These are phyloP conservation scores for Epichloe hybrida DNA, from an alignment of 2,329 filamentous ascomycete genomes.

Conservation along the genomic window DNA sequence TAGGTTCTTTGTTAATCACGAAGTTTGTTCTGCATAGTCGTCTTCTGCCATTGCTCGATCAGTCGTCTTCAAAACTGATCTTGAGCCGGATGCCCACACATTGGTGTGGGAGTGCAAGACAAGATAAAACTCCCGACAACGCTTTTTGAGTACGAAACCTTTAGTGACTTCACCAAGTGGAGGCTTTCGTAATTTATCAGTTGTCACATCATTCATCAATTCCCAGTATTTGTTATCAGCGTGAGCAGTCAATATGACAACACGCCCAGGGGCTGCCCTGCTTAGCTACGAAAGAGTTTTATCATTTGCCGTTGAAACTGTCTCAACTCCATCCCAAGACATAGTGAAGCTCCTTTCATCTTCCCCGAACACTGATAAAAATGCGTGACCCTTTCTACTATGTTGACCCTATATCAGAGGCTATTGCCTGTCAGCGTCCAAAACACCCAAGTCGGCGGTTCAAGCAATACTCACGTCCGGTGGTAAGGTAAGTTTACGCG, in stretches of 20 bases:
- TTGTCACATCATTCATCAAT: slow-evolving; percentile 32
- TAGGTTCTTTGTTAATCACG: background rate
- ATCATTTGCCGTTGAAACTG: background rate
- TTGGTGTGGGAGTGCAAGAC: slow-evolving; percentile 30
- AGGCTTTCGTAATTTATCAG: slow-evolving; percentile 45
- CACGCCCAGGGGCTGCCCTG: background rate
- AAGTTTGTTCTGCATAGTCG: slow-evolving; percentile 11
- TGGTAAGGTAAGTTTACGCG: slow-evolving; percentile 13
- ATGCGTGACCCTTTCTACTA: background rate
- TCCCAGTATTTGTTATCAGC: background rate
- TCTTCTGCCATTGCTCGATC: slow-evolving; percentile 47
- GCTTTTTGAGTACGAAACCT: slow-evolving; percentile 47
- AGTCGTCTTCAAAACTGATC: slow-evolving; percentile 31
- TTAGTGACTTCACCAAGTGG: slow-evolving; percentile 27
- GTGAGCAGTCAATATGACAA: background rate
- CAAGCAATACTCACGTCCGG: slow-evolving; percentile 8
- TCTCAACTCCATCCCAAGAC: background rate
- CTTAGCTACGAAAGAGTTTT: background rate
- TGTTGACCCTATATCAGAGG: background rate
- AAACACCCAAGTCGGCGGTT: background rate
- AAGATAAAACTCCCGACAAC: slow-evolving; percentile 33
- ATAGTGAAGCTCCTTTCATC: background rate
- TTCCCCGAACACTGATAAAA: background rate
- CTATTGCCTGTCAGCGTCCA: background rate
- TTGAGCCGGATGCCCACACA: slow-evolving; percentile 42